A percentile compares a stretch with the other conserved stretches of the same genome.
Evolutionary conservation across 2,329 filamentous ascomycete species (phyloP).

Genomic region (Ceratocystis variospora): DNA sequence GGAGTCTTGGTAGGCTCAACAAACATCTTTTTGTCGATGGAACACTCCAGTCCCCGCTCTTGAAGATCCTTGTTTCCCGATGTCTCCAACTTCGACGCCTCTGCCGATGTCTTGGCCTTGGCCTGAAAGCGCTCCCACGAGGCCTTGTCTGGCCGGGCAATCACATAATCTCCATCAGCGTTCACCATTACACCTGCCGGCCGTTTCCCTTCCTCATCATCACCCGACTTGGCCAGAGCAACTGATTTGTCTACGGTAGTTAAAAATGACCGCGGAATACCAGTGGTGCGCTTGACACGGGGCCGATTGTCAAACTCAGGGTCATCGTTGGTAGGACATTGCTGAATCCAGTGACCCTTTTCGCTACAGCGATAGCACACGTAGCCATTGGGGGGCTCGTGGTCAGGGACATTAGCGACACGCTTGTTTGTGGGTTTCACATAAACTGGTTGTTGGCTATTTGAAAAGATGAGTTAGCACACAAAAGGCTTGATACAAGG

Average conservation of each 20-base stretch:
- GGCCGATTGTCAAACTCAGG: conserved; percentile 89
- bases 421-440: conserved; percentile 48
- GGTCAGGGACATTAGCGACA: conserved; percentile 67
- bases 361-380: conserved; percentile 93
- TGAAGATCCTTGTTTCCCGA: conserved; percentile 75
- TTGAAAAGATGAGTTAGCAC: conserved; percentile 25
- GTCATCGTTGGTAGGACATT: conserved; percentile 96
- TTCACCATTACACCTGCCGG: conserved; percentile 93
- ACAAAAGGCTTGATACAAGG: conserved; percentile 15
- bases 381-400: conserved; percentile 85
- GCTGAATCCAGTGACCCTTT: conserved; percentile 98
- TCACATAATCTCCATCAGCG: conserved; percentile 91
- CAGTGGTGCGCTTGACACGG: conserved; percentile 88
- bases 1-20: conserved; percentile 98
- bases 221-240: conserved; percentile 56
- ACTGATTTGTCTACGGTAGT: conserved; percentile 90
- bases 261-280: conserved; percentile 87
- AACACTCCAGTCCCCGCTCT: conserved; percentile 78
- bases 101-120: conserved; percentile 74
- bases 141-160: conserved; percentile 87
- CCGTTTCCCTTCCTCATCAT: conserved; percentile 65
- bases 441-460: conserved; percentile 46
- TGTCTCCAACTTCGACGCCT: conserved; percentile 63
- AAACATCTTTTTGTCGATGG: conserved; percentile 95
- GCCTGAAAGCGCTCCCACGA: conserved; percentile 96